Conservation (phyloP, 2,329 filamentous ascomycete species). For the Alternaria dauci region DNA sequence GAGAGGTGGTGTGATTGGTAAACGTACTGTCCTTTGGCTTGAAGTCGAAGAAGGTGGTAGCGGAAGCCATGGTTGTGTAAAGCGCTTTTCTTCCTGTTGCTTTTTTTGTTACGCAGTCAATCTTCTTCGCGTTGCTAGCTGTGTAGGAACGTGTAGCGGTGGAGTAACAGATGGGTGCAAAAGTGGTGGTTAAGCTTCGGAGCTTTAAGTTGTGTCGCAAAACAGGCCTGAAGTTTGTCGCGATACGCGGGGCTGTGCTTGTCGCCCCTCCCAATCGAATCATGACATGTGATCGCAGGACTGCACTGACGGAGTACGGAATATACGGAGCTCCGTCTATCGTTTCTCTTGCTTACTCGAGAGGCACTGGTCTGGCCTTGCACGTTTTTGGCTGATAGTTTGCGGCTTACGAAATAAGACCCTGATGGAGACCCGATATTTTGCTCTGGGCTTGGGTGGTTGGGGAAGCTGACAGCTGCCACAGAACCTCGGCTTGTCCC, state of each 20-base stretch:
- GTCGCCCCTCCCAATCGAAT: slow-evolving; percentile 14
- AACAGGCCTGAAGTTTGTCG: slow-evolving; percentile 9
- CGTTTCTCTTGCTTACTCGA: not conserved
- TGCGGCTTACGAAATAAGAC: slow-evolving; percentile 2
- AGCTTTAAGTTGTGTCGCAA: not conserved
- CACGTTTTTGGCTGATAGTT: not conserved
- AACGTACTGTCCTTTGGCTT: slow-evolving; percentile 80
- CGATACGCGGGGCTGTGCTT: slow-evolving; percentile 21
- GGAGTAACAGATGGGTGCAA: not conserved
- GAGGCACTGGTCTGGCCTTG: not conserved
- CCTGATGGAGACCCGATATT: slow-evolving; percentile 1
- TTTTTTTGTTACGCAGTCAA: not conserved
- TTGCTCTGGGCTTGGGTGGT: not conserved
- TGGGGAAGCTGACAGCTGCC: not conserved
- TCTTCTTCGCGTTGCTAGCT: not conserved
- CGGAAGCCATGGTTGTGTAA: slow-evolving; percentile 67
- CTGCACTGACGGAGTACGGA: not conserved
- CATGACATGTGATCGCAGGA: slow-evolving; percentile 17
- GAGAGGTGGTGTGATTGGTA: not conserved
- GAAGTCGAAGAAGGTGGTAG: slow-evolving; percentile 82
- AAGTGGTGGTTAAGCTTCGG: not conserved
- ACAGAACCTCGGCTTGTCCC: slow-evolving; percentile 8
- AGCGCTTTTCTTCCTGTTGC: slow-evolving; percentile 1
- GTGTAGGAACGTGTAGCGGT: not conserved
- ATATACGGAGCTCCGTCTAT: not conserved